Percentiles rank a stretch among this genome's conserved stretches.
Conservation (phyloP, 148 eudicot genomes). For the Rhododendron ferrugineum region DNA sequence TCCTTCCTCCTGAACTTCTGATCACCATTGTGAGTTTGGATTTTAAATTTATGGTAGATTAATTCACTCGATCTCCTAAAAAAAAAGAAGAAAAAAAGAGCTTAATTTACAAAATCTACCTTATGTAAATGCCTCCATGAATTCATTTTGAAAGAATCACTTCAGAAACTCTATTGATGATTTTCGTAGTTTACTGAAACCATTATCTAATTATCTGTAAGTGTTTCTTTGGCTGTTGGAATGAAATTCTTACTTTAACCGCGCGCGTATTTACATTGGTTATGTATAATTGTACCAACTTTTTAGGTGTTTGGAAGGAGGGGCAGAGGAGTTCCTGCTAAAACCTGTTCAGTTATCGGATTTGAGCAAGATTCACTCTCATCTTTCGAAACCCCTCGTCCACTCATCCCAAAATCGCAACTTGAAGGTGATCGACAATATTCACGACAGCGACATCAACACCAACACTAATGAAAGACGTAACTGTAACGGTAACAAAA, state of each 20-base stretch:
- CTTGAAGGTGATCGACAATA: no score
- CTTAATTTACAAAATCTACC: neutral
- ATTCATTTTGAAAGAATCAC: neutral
- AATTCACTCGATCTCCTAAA: neutral
- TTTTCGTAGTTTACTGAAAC: neutral
- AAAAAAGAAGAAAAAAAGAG: neutral
- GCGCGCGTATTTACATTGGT: neutral
- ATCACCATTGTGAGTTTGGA: neutral
- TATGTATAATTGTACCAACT: no score
- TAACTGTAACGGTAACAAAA: constrained; percentile 17
- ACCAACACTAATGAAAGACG: neutral
- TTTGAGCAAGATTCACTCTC: constrained; percentile 35
- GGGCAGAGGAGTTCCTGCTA: constrained; percentile 55
- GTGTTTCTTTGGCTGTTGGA: neutral
- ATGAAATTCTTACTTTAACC: neutral
- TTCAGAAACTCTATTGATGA: neutral
- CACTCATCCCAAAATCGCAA: neutral
- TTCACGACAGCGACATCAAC: neutral
- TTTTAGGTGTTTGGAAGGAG: constrained; percentile 58
- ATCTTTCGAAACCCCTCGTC: constrained; percentile 5
- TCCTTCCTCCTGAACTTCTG: neutral
- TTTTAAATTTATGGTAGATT: neutral
- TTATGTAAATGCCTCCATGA: neutral
- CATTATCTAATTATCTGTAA: neutral
- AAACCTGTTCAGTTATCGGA: constrained; percentile 56